These are phyloP conservation scores for Epichloe sylvatica DNA, from an alignment of 2,329 filamentous ascomycete genomes.

Conservation along the genomic window DNA sequence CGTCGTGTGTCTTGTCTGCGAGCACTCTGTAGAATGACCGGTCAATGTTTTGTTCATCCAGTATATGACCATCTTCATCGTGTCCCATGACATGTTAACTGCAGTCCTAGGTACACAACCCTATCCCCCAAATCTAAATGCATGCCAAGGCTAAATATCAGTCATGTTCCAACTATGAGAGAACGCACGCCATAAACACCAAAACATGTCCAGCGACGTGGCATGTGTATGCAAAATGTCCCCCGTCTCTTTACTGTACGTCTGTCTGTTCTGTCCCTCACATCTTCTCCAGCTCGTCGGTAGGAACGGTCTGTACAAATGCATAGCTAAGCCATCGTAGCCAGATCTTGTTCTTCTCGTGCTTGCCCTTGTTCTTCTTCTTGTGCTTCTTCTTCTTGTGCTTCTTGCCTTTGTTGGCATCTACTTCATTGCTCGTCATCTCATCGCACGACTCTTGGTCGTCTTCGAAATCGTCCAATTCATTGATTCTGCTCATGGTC, in stretches of 20 bases:
- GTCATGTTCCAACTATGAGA: background rate
- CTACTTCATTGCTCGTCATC: conserved; percentile 8
- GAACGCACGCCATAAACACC: background rate
- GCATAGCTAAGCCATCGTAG: conserved; percentile 62
- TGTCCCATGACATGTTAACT: background rate
- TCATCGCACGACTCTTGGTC: conserved; percentile 14
- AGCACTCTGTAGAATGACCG: too few species aligned
- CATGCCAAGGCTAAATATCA: background rate
- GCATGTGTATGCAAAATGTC: background rate
- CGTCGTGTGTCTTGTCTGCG: too few species aligned
- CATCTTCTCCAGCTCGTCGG: conserved; percentile 47
- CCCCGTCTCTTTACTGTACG: background rate
- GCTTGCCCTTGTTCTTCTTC: conserved; percentile 37
- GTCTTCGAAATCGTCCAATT: conserved; percentile 15
- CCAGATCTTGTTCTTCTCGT: conserved; percentile 55
- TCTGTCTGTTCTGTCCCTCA: conserved; percentile 8
- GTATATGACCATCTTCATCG: background rate
- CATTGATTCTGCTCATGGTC: conserved; percentile 12
- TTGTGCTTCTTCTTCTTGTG: conserved; percentile 25
- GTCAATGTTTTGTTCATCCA: background rate
- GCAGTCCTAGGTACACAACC: background rate
- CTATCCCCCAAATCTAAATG: background rate
- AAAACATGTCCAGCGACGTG: background rate
- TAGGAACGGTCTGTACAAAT: conserved; percentile 60
- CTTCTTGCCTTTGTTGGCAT: conserved; percentile 31